These are phyloP conservation scores for Coemansia sp. DNA, from an alignment of 371 early-diverging fungal species.

Conservation along the genomic window DNA sequence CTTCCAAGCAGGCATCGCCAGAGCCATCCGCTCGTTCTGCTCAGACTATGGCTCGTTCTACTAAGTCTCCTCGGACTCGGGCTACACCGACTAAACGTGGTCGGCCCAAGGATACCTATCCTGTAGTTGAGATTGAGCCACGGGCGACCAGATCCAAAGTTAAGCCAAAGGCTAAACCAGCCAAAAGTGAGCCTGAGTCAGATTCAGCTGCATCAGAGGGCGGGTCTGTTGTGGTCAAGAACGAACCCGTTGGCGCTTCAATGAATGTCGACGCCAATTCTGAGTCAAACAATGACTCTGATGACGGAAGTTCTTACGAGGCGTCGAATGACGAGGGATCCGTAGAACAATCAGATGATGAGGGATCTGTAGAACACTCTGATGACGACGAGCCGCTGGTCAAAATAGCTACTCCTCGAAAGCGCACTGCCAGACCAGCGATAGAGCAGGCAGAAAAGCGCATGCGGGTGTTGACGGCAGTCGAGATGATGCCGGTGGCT, in stretches of 20 bases:
- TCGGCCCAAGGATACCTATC: not conserved
- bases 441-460: not conserved
- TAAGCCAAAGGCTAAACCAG: not conserved
- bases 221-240: not conserved
- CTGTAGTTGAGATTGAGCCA: not conserved
- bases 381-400: not conserved
- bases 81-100: too few species aligned
- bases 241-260: too few species aligned
- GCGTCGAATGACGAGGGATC: not conserved
- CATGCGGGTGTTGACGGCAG: constrained; percentile 2
- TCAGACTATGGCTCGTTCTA: too few species aligned
- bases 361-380: not conserved
- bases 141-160: too few species aligned
- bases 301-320: not conserved
- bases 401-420: not conserved
- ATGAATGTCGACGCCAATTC: not conserved
- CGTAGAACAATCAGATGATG: not conserved
- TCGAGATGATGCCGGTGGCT: constrained; percentile 37
- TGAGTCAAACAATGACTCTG: not conserved
- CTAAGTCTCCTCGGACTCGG: too few species aligned
- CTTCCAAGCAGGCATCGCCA: not conserved
- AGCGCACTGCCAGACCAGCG: too few species aligned
- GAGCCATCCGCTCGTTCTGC: not conserved
- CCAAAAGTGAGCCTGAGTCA: not conserved
- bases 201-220: not conserved